These are phyloP conservation scores for Castanea crenata DNA, from an alignment of 306 rosid species.

Conservation along the genomic window DNA sequence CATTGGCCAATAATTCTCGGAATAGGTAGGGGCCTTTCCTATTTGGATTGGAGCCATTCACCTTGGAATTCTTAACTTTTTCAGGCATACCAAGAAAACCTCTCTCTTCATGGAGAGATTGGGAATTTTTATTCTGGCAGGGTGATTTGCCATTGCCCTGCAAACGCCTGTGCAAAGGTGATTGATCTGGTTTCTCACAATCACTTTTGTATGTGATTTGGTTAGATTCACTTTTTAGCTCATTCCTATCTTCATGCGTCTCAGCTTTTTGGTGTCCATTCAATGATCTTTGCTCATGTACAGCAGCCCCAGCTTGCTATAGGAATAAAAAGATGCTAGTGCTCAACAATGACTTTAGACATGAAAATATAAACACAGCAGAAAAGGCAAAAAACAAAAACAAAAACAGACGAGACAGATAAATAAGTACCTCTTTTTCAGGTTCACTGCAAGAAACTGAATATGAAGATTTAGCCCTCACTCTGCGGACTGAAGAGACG, in stretches of 20 bases:
- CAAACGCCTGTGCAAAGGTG: slow-evolving; percentile 1
- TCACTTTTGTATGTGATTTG: slow-evolving; percentile 14
- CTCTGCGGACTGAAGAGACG: slow-evolving; percentile 32
- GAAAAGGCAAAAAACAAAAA: not conserved
- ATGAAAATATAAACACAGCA: slow-evolving; percentile 7
- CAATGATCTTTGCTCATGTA: slow-evolving; percentile 26
- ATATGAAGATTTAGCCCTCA: slow-evolving; percentile 38
- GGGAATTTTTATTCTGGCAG: slow-evolving; percentile 32
- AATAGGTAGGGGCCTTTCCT: slow-evolving; percentile 34
- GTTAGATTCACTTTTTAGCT: slow-evolving; percentile 15
- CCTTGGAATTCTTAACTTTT: slow-evolving; percentile 29
- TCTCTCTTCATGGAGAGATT: slow-evolving; percentile 28
- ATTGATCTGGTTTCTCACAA: slow-evolving; percentile 16
- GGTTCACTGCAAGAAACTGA: slow-evolving; percentile 40
- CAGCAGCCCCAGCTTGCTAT: slow-evolving; percentile 43
- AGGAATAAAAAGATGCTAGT: slow-evolving; percentile 23
- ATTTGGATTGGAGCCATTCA: slow-evolving; percentile 30
- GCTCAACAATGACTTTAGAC: slow-evolving; percentile 11
- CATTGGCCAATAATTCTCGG: slow-evolving; percentile 30
- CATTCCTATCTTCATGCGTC: slow-evolving; percentile 9
- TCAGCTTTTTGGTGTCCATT: slow-evolving; percentile 1
- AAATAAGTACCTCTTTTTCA: slow-evolving; percentile 37
- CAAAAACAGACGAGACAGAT: slow-evolving; percentile 2
- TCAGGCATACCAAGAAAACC: slow-evolving; percentile 32
- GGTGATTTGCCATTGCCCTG: slow-evolving; percentile 16